Conservation (phyloP, 2,329 filamentous ascomycete genomes). For the Trichoderma sp. region DNA sequence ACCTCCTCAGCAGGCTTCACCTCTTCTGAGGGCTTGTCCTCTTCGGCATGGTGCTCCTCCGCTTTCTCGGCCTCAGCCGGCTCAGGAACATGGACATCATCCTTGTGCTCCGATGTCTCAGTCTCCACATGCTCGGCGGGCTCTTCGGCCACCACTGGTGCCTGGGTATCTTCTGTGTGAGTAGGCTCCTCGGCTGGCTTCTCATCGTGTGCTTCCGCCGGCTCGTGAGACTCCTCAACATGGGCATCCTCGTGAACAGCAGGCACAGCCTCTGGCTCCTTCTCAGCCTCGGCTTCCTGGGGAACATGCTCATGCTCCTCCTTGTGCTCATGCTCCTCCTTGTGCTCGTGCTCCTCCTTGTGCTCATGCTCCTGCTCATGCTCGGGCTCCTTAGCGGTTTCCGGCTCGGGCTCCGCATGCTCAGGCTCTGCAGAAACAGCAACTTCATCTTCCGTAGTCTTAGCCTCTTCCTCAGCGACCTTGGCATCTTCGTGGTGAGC, state of each 20-base stretch:
- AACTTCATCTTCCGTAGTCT: not conserved
- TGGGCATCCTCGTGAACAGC: slow-evolving; percentile 18
- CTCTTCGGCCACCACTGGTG: not conserved
- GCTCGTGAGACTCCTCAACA: slow-evolving; percentile 11
- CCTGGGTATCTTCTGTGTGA: not conserved
- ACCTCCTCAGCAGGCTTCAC: not conserved
- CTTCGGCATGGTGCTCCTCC: not conserved
- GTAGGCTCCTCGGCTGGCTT: slow-evolving; percentile 10
- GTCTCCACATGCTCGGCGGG: not conserved
- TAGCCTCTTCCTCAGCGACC: slow-evolving; percentile 8
- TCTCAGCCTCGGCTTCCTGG: not conserved
- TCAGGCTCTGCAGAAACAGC: slow-evolving; percentile 16
- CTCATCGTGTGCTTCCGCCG: slow-evolving; percentile 16
- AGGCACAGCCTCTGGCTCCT: slow-evolving; percentile 4
- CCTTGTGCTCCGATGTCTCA: not conserved
- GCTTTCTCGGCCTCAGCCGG: not conserved
- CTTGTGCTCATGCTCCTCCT: not conserved
- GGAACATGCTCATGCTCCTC: not conserved
- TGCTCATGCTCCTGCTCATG: not conserved
- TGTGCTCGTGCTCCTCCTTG: not conserved
- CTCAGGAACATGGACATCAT: not conserved
- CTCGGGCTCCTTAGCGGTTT: slow-evolving; percentile 1
- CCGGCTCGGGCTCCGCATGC: not conserved
- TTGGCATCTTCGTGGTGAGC: slow-evolving; percentile 14
- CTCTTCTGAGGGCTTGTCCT: not conserved